Evolutionary conservation across 345 rosid genomes (phyloP).

Genomic region (Syzygium grande): DNA sequence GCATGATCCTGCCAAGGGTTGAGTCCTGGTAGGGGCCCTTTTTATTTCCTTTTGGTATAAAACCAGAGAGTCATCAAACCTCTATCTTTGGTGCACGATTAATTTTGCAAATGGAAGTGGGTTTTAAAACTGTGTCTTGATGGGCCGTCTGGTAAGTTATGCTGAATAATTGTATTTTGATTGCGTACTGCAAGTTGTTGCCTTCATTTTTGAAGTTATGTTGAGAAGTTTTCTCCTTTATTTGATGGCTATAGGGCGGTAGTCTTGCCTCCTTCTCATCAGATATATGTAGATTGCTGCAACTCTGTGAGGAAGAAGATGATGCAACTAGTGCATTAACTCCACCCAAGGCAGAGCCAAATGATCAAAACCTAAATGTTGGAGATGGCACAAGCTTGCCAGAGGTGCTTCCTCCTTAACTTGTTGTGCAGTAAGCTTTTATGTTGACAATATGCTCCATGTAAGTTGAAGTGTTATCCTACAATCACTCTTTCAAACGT

Average conservation of each 20-base stretch:
- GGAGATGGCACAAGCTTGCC: conserved; percentile 39
- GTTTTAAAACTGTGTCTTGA: not conserved
- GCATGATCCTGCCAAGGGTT: not conserved
- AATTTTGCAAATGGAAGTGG: not conserved
- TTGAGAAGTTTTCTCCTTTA: not conserved
- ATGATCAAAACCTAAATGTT: conserved; percentile 54
- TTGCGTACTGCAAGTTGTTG: not conserved
- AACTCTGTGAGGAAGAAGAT: conserved; percentile 94
- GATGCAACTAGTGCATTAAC: conserved; percentile 88
- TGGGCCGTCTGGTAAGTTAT: not conserved
- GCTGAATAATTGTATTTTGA: not conserved
- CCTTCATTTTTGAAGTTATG: not conserved
- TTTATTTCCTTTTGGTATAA: not conserved
- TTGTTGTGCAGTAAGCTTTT: not conserved
- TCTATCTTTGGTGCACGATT: not conserved
- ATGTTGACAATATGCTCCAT: not conserved
- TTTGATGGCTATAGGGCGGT: conserved; percentile 47
- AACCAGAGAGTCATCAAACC: not conserved
- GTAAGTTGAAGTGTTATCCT: not conserved
- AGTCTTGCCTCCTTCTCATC: conserved; percentile 80
- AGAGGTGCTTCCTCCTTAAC: conserved; percentile 31
- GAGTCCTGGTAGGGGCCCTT: not conserved
- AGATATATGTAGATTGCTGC: conserved; percentile 82
- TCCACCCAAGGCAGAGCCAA: conserved; percentile 79
- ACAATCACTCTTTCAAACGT: not conserved